Evolutionary conservation across 139 green algal genomes (phyloP).

Genomic region (Coccomyxa sp.): DNA sequence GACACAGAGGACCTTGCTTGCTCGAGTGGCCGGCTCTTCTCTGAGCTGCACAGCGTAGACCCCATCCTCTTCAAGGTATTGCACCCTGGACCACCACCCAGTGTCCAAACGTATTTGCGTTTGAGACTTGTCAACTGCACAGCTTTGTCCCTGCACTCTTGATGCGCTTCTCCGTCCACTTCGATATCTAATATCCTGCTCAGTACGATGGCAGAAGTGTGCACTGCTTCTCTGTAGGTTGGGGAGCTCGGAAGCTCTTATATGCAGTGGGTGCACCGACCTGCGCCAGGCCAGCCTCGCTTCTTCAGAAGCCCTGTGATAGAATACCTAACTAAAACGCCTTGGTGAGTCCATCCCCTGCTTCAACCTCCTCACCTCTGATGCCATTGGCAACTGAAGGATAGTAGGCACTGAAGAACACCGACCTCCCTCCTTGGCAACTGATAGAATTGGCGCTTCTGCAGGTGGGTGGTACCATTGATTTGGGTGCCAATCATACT

Average conservation of each 20-base stretch:
- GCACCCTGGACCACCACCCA: too few relatives aligned
- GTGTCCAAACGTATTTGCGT: too few relatives aligned
- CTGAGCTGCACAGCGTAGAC: too few relatives aligned
- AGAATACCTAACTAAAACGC: conserved; percentile 66
- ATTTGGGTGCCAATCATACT: conserved; percentile 78
- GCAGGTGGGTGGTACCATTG: conserved; percentile 79
- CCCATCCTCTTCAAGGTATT: too few relatives aligned
- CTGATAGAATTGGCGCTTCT: not conserved
- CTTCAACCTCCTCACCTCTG: not conserved
- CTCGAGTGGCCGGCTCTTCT: too few relatives aligned
- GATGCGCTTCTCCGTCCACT: too few relatives aligned
- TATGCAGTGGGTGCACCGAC: conserved; percentile 74
- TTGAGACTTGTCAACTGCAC: too few relatives aligned
- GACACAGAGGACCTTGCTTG: too few relatives aligned
- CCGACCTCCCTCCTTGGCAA: not conserved
- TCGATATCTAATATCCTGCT: too few relatives aligned
- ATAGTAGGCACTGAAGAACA: not conserved
- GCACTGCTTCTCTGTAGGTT: conserved; percentile 41
- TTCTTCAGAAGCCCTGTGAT: conserved; percentile 69
- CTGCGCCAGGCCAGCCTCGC: conserved; percentile 59
- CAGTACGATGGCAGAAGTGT: not conserved
- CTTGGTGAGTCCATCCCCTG: conserved; percentile 43
- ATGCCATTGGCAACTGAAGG: not conserved
- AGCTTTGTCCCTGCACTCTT: too few relatives aligned
- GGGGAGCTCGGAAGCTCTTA: conserved; percentile 61